Evolutionary conservation across 176 grass and related monocot genomes (phyloP).

Genomic region (Metroxylon sagu): DNA sequence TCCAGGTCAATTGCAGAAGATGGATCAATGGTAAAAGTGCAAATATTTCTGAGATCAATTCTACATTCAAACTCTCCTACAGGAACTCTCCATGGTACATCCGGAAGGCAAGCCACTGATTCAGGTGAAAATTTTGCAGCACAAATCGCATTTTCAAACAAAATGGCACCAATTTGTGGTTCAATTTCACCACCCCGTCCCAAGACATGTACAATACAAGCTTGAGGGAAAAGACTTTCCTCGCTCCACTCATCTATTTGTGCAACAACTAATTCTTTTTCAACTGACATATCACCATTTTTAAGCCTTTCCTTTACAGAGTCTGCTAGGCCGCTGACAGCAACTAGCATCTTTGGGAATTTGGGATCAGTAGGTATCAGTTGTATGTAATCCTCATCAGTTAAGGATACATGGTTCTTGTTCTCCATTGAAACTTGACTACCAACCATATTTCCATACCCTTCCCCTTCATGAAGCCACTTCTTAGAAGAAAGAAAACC

Average conservation of each 20-base stretch:
- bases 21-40: constrained; percentile 83
- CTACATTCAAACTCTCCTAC: constrained; percentile 55
- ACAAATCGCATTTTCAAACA: constrained; percentile 78
- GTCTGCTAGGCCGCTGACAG: constrained; percentile 43
- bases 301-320: constrained; percentile 42
- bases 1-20: constrained; percentile 72
- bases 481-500: constrained; percentile 68
- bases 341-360: constrained; percentile 75
- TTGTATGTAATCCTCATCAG: constrained; percentile 23
- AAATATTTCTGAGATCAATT: constrained; percentile 63
- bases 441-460: constrained; percentile 30
- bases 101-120: constrained; percentile 63
- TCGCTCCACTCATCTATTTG: constrained; percentile 79
- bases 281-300: constrained; percentile 41
- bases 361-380: constrained; percentile 66
- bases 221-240: constrained; percentile 52
- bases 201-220: constrained; percentile 45
- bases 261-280: constrained; percentile 68
- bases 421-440: constrained; percentile 26
- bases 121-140: constrained; percentile 38
- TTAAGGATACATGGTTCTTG: constrained; percentile 28
- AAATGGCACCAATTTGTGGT: constrained; percentile 79
- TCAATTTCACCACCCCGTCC: constrained; percentile 67
- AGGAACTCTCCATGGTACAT: constrained; percentile 47
- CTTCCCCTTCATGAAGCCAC: constrained; percentile 33